These are phyloP conservation scores for Pistacia integerrima DNA, from an alignment of 345 rosid genomes.

Conservation along the genomic window DNA sequence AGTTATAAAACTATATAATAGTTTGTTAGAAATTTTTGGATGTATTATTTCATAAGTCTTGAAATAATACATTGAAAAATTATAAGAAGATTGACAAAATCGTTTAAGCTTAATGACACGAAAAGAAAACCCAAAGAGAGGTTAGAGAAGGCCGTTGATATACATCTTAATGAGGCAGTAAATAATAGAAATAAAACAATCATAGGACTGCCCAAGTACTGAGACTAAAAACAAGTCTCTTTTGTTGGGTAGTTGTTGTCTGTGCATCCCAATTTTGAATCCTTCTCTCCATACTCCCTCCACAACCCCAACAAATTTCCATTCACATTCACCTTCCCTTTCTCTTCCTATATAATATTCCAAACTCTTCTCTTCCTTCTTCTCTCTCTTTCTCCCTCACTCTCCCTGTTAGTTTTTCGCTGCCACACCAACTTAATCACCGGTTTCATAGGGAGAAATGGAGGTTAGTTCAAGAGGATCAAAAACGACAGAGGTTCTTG, in stretches of 20 bases:
- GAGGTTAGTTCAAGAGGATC: conserved; percentile 47
- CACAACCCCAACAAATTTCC: not conserved
- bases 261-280: conserved; percentile 56
- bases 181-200: not conserved
- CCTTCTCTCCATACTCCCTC: conserved; percentile 3
- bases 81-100: too few species aligned
- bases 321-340: conserved; percentile 8
- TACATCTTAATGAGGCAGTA: not conserved
- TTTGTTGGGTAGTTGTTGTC: conserved; percentile 64
- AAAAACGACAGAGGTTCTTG: conserved; percentile 28
- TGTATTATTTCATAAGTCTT: too few species aligned
- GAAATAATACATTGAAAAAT: too few species aligned
- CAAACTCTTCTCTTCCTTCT: conserved; percentile 3
- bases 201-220: conserved; percentile 24
- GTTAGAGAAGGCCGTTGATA: too few species aligned
- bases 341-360: conserved; percentile 8
- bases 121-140: too few species aligned
- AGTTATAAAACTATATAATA: too few species aligned
- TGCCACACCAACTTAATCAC: not conserved
- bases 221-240: conserved; percentile 27
- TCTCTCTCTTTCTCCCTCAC: not conserved
- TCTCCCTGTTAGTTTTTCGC: not conserved
- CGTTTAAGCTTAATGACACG: too few species aligned
- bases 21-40: too few species aligned
- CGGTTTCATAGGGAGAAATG: conserved; percentile 7